Conservation (phyloP, 139 green algal species). For the Bryopsis sp. region DNA sequence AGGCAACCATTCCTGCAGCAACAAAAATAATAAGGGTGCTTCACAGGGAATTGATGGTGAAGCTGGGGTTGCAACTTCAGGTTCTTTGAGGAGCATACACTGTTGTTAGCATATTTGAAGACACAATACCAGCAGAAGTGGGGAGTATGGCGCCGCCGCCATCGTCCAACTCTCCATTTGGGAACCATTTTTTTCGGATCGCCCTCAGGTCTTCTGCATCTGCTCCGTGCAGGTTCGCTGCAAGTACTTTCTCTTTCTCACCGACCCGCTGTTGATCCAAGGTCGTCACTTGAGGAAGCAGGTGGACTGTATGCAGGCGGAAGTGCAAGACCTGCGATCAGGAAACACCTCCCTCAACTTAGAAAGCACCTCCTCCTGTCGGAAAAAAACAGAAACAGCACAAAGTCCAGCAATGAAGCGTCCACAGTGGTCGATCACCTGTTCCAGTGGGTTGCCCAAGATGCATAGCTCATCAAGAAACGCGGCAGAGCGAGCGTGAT, state of each 20-base stretch:
- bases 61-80: too few species aligned
- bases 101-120: too few species aligned
- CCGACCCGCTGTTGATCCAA: background rate
- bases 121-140: background rate
- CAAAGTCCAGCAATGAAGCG: too few species aligned
- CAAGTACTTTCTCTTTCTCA: background rate
- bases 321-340: background rate
- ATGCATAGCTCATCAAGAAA: background rate
- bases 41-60: too few species aligned
- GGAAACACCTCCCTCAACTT: background rate
- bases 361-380: too few species aligned
- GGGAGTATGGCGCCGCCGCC: background rate
- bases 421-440: background rate
- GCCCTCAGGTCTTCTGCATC: background rate
- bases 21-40: too few species aligned
- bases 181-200: background rate
- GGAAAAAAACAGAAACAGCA: too few species aligned
- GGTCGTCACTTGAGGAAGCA: background rate
- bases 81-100: too few species aligned
- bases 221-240: background rate
- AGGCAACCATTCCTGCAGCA: too few species aligned
- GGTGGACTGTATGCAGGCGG: background rate
- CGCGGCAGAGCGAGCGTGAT: background rate
- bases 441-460: background rate
- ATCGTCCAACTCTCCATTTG: conserved; percentile 4